Percentiles rank a stretch among this genome's conserved stretches.
These are phyloP conservation scores for Aspergillus spinulosporus DNA, from an alignment of 2,329 filamentous ascomycete genomes.

Conservation along the genomic window DNA sequence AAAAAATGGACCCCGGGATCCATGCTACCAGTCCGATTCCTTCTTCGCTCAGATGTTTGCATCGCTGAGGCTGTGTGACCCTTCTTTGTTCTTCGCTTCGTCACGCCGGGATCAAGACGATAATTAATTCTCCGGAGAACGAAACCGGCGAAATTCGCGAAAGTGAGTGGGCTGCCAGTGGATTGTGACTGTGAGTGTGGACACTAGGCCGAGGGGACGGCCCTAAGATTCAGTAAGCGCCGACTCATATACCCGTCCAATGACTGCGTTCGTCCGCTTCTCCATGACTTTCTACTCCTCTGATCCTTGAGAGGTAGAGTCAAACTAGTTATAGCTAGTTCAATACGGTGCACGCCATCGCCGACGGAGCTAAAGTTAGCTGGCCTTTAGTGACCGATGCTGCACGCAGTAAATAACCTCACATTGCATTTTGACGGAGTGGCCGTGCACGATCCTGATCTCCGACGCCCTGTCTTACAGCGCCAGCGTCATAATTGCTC, in stretches of 20 bases:
- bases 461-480: not conserved
- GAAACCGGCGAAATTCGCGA: not conserved
- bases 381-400: constrained; percentile 2
- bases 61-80: not conserved
- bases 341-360: not conserved
- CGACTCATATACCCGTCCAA: constrained; percentile 1
- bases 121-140: not conserved
- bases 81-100: not conserved
- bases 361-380: not conserved
- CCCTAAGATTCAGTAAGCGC: constrained; percentile 2
- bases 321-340: not conserved
- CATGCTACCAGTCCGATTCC: not conserved
- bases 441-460: not conserved
- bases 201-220: not conserved
- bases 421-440: constrained; percentile 23
- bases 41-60: not conserved
- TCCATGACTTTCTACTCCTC: not conserved
- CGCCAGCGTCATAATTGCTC: not conserved
- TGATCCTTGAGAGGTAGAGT: not conserved
- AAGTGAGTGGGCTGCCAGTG: not conserved
- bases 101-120: not conserved
- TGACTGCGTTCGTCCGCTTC: not conserved
- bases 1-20: not conserved
- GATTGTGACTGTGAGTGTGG: not conserved
- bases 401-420: constrained; percentile 31